Evolutionary conservation across 2,329 filamentous ascomycete species (phyloP).

Genomic region (Alternaria longipes): DNA sequence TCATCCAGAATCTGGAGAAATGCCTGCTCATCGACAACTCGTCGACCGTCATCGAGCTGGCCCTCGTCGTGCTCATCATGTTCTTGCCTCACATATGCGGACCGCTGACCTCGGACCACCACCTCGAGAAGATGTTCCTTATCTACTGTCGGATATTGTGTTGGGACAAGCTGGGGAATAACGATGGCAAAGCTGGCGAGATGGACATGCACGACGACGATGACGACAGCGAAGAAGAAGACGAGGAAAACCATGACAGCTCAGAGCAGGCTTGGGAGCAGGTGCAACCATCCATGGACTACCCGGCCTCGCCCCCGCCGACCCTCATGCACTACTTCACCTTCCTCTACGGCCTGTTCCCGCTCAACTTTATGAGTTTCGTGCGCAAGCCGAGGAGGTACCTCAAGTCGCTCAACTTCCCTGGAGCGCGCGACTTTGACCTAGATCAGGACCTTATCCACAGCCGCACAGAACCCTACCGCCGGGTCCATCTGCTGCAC

Average conservation of each 20-base stretch:
- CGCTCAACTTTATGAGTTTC: slow-evolving; percentile 86
- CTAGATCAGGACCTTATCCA: slow-evolving; percentile 81
- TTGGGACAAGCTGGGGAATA: slow-evolving; percentile 69
- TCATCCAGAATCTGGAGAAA: slow-evolving; percentile 75
- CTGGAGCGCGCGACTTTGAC: slow-evolving; percentile 76
- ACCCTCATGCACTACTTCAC: slow-evolving; percentile 81
- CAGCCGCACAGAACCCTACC: slow-evolving; percentile 77
- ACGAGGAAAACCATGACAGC: slow-evolving; percentile 42
- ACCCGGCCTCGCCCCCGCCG: slow-evolving; percentile 63
- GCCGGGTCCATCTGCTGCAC: slow-evolving; percentile 77
- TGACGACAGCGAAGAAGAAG: slow-evolving; percentile 52
- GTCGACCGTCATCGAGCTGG: slow-evolving; percentile 77
- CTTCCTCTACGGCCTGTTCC: slow-evolving; percentile 82
- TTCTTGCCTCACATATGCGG: slow-evolving; percentile 82
- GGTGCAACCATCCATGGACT: slow-evolving; percentile 67
- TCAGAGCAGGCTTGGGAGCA: slow-evolving; percentile 68
- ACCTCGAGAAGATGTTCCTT: slow-evolving; percentile 79
- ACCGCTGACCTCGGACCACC: slow-evolving; percentile 66
- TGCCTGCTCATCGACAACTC: slow-evolving; percentile 82
- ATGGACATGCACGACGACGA: slow-evolving; percentile 34
- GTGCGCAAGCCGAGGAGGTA: slow-evolving; percentile 83
- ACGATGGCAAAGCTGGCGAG: slow-evolving; percentile 19
- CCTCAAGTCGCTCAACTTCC: slow-evolving; percentile 75
- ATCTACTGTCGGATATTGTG: slow-evolving; percentile 83
- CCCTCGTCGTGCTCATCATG: slow-evolving; percentile 80